Percentiles rank a stretch among this genome's conserved stretches.
These are phyloP conservation scores for Tolypocladium ophioglossoides DNA, from an alignment of 2,329 filamentous ascomycete species.

Conservation along the genomic window DNA sequence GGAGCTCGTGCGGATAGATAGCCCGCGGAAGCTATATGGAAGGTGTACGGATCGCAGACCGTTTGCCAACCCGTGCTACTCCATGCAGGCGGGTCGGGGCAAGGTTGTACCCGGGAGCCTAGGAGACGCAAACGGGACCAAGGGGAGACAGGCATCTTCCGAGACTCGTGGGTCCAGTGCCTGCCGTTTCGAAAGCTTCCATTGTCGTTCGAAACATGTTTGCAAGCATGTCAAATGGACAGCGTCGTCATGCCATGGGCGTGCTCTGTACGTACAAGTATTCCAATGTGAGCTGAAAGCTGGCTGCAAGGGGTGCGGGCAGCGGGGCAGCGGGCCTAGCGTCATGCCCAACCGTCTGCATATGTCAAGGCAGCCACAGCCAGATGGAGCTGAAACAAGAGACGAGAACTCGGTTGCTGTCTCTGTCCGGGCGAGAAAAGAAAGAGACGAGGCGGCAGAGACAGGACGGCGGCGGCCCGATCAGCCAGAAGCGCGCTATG, in stretches of 20 bases:
- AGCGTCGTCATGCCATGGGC: background rate
- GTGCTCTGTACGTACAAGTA: background rate
- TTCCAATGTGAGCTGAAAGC: background rate
- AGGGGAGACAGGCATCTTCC: background rate
- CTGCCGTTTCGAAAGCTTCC: background rate
- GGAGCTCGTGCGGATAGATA: background rate
- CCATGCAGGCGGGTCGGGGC: background rate
- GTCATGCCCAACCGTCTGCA: background rate
- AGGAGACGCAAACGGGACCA: background rate
- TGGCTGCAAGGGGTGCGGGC: background rate
- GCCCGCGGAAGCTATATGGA: background rate
- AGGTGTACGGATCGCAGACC: background rate
- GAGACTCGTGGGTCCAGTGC: background rate
- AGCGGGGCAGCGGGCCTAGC: background rate
- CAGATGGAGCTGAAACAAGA: slow-evolving; percentile 1
- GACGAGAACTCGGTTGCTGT: background rate
- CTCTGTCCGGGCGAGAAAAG: background rate
- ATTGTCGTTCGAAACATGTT: background rate
- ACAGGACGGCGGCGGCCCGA: background rate
- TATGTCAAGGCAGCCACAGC: background rate
- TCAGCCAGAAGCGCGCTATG: background rate
- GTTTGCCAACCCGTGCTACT: background rate
- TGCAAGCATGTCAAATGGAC: background rate
- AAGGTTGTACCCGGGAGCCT: background rate
- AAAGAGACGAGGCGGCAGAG: background rate